Conservation (phyloP, 345 rosid genomes). For the Cardamine resedifolia region DNA sequence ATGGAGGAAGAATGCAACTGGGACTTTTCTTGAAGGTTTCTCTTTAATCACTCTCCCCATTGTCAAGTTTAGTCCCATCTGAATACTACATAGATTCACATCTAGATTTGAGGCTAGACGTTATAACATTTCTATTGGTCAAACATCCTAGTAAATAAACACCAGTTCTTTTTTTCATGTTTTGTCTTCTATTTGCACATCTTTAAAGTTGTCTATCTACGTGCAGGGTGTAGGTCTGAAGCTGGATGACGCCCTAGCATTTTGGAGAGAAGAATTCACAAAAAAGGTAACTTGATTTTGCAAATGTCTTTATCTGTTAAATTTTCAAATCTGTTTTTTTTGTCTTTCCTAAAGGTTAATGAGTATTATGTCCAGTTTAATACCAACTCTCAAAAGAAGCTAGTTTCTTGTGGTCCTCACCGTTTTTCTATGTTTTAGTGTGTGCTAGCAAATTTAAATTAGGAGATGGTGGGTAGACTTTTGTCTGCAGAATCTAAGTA, state of each 20-base stretch:
- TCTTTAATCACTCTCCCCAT: slow-evolving; percentile 8
- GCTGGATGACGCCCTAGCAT: slow-evolving; percentile 90
- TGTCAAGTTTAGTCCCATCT: slow-evolving; percentile 18
- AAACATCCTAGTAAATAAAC: not conserved
- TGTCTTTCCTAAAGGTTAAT: not conserved
- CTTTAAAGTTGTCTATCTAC: not conserved
- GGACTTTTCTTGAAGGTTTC: slow-evolving; percentile 91
- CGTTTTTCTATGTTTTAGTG: not conserved
- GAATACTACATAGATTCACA: not conserved
- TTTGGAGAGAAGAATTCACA: slow-evolving; percentile 91
- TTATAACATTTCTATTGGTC: not conserved
- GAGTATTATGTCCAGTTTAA: not conserved
- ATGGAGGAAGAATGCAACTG: slow-evolving; percentile 97
- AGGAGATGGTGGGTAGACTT: not conserved
- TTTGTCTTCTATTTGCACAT: not conserved
- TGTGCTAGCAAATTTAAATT: slow-evolving; percentile 1
- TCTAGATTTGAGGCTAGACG: slow-evolving; percentile 22
- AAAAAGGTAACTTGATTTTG: slow-evolving; percentile 56
- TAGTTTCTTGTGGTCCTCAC: slow-evolving; percentile 3
- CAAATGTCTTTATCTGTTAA: slow-evolving; percentile 11
- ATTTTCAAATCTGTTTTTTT: not conserved
- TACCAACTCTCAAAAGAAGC: slow-evolving; percentile 3
- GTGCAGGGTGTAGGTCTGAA: slow-evolving; percentile 84
- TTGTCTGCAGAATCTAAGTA: not conserved
- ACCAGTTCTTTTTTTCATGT: not conserved